Evolutionary conservation across 768 basidiomycete genomes (phyloP), one percentile per base, ranked within the genome.

Genomic region (Trametes maxima): DNA sequence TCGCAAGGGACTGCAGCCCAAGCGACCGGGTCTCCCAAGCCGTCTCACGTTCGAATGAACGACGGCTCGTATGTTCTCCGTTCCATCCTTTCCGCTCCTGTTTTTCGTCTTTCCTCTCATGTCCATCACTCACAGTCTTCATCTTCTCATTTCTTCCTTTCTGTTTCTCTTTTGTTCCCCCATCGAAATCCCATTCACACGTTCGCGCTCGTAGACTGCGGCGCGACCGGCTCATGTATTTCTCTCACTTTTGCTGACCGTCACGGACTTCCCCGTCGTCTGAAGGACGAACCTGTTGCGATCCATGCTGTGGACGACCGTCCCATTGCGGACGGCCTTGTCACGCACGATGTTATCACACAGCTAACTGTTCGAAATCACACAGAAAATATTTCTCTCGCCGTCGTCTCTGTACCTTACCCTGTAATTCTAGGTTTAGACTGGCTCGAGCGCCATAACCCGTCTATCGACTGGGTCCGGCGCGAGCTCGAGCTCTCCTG

Each of bases 321-420:
- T 39, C 78, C 76, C 4, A 73, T 78, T 37, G 69, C 73, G n/a
- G 76, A 74, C 50, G 79, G 79, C 4, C 65, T 77, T 7, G 67
- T 79, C 33, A 77, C 76, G 46, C 74, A 77, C 35, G 73, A 77
- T 53, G 65, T 77, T 22, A 54, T 78, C 4, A 57, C 74, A 12
- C 28, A 65, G 1, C 48, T 79, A 6, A 51, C 51, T 0, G 58
- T 75, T 40, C 48, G 64, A 17, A 45, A 65, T 36, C 75, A 72
- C 54, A 54, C 56, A 3, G 76, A 78, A 67, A 53, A 35, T 19
- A 43, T 72, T 37, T 25, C 65, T 8, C 64, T 79, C 1, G 67
- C 54, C 47, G 67, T 78, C 14, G 71, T 78, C 25, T 67, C 75
- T 14, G 69, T 76, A 36, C 53, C 58, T 1, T 73, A 69, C 50